These are phyloP conservation scores for Boletus pseudopeckii DNA, from an alignment of 768 basidiomycete genomes.

Conservation along the genomic window DNA sequence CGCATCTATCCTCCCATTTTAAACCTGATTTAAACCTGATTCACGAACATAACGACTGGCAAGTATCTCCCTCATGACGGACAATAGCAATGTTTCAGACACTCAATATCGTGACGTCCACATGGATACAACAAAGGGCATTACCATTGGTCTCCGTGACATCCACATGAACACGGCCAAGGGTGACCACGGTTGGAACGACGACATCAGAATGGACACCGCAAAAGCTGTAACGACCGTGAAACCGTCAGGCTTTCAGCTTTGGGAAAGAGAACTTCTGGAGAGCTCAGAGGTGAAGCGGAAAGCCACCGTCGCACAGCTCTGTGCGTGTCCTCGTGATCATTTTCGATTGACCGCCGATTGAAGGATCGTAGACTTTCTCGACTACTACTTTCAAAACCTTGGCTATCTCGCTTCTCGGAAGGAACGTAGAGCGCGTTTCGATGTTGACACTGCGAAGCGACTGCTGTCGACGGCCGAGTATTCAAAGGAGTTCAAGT, in stretches of 20 bases:
- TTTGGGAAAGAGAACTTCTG: constrained; percentile 85
- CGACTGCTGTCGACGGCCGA: constrained; percentile 57
- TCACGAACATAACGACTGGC: neutral
- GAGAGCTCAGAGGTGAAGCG: constrained; percentile 86
- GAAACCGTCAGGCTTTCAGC: constrained; percentile 50
- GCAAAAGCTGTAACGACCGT: constrained; percentile 42
- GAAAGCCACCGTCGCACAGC: constrained; percentile 95
- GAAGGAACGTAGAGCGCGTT: constrained; percentile 77
- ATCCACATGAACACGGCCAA: constrained; percentile 67
- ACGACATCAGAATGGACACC: constrained; percentile 67
- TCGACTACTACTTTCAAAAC: constrained; percentile 97
- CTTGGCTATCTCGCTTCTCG: constrained; percentile 86
- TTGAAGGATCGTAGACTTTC: constrained; percentile 61
- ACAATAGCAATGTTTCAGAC: constrained; percentile 11
- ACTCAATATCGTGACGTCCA: constrained; percentile 54
- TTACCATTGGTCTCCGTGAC: constrained; percentile 44
- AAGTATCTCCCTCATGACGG: constrained; percentile 9
- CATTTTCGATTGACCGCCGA: constrained; percentile 6
- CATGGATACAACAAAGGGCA: constrained; percentile 76
- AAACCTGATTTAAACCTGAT: neutral
- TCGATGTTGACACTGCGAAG: constrained; percentile 76
- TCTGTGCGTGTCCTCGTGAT: constrained; percentile 58
- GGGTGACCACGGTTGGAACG: constrained; percentile 38
- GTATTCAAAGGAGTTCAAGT: constrained; percentile 79
- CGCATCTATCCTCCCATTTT: neutral